phyloP scores from a whole-genome alignment of 192 early-diverging fungal genomes.

The Funneliformis mosseae region DNA sequence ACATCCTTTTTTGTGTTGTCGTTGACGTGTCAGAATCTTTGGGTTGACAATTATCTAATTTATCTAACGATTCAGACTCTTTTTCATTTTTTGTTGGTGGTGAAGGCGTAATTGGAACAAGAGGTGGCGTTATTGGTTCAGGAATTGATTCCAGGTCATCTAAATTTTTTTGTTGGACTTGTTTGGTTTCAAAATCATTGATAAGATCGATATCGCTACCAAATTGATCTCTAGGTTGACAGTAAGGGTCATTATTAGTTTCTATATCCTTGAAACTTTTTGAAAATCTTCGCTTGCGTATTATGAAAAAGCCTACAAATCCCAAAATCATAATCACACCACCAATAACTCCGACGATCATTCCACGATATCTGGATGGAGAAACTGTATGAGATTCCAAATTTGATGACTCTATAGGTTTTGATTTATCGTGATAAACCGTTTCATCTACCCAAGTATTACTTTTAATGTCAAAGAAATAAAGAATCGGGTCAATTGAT shows the following conservation, averaged over 20 bases:
- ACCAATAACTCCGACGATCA: background rate
- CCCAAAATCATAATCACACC: background rate
- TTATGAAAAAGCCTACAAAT: background rate
- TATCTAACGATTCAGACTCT: background rate
- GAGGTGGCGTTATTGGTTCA: background rate
- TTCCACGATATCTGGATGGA: too few species aligned
- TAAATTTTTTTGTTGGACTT: background rate
- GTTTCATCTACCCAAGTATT: background rate
- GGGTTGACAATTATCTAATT: background rate
- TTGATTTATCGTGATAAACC: background rate
- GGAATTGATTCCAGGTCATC: background rate
- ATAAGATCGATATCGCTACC: background rate
- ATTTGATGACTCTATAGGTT: background rate
- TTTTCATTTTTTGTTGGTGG: background rate
- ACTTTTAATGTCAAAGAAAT: slow-evolving; percentile 22
- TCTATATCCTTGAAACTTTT: background rate
- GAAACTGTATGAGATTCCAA: background rate
- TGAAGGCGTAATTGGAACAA: background rate
- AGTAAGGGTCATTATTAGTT: slow-evolving; percentile 18
- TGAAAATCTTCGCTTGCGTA: background rate
- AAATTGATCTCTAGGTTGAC: slow-evolving; percentile 12
- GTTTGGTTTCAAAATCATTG: background rate
- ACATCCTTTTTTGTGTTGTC: background rate
- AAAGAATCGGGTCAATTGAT: background rate
- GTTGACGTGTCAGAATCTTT: background rate